phyloP scores from a whole-genome alignment of 1,284 basidiomycete species.

The Ceratobasidium sp. region DNA sequence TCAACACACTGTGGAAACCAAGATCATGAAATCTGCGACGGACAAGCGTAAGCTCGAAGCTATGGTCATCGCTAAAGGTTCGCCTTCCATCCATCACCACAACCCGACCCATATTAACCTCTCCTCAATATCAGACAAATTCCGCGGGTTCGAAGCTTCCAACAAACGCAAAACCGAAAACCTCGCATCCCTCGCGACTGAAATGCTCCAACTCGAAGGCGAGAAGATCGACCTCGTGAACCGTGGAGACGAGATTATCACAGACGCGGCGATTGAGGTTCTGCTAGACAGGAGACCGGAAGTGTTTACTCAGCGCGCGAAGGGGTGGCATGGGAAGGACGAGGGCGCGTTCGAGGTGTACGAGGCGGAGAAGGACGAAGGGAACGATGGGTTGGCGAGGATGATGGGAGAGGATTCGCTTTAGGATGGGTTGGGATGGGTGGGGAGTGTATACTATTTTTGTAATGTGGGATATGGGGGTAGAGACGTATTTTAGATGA shows the following conservation, averaged over 20 bases:
- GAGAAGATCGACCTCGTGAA: conserved; percentile 91
- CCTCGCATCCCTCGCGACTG: conserved; percentile 85
- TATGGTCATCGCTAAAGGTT: conserved; percentile 92
- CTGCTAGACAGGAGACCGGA: conserved; percentile 85
- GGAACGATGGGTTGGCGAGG: conserved; percentile 78
- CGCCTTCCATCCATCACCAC: conserved; percentile 45
- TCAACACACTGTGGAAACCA: conserved; percentile 90
- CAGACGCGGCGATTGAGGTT: conserved; percentile 82
- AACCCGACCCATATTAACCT: conserved; percentile 5
- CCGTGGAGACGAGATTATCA: conserved; percentile 82
- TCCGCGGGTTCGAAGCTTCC: conserved; percentile 30
- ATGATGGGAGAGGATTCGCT: conserved; percentile 68
- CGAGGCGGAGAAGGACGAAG: conserved; percentile 76
- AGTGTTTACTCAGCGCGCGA: conserved; percentile 81
- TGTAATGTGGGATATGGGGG: background rate
- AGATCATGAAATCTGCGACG: conserved; percentile 89
- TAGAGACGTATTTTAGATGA: background rate
- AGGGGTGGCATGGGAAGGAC: conserved; percentile 78
- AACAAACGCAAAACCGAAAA: conserved; percentile 66
- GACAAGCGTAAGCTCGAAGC: conserved; percentile 93
- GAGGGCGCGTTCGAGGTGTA: conserved; percentile 82
- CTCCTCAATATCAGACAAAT: conserved; percentile 20
- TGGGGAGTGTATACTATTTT: background rate
- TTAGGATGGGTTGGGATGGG: background rate
- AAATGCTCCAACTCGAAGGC: conserved; percentile 83